Evolutionary conservation across 768 basidiomycete species (phyloP), one percentile per base, ranked within the genome.

Genomic region (Leucocoprinus leucothites): DNA sequence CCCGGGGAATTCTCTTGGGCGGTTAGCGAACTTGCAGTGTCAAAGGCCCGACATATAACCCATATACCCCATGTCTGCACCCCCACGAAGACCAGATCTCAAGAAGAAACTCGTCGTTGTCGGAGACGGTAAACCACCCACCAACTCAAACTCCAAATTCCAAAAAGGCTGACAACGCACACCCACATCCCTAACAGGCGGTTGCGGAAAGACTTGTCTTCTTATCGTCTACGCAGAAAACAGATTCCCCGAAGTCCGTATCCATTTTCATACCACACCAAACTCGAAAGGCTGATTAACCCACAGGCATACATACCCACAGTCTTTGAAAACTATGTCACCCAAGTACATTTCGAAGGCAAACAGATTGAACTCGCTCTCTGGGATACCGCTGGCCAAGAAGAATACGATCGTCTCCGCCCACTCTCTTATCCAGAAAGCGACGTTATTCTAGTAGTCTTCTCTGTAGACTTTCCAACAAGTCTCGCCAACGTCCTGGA

Each of bases 341-440:
- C 90, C 11, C 85, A 89, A 60, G 88, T 94, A 35, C 76, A 84
- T 47, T 92, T 88, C 63, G 93, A 95, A 22, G 86, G 88, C 53
- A 94, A 94, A 71, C 76, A 90, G 18, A 85, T 99, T 58, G 93
- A 97, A 65, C 82, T 99, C 41, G 96, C 97, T n/a, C 78, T 99
- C 16, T 99, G 96, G 94, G 94, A 98, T 71, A 98, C 94, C 1
- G 94, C 94, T 0, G 94, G 94, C 24, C 94, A 97, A 69, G 94
- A 98, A 72, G 94, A 98, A 74, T 98, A 97, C 71, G 93, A 95
- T 69, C 81, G 90, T 59, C 79, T 94, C 53, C 80, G 91, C 61
- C 90, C 91, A 18, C 76, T 94, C 59, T 89, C 87, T 68, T 93
- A 94, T 62, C 90, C 91, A 18, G 91, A 94, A 69, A 89, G 86